Percentiles rank a stretch among this genome's conserved stretches.
These are phyloP conservation scores for Orbilia javanica DNA, from an alignment of 2,329 filamentous ascomycete genomes.

Conservation along the genomic window DNA sequence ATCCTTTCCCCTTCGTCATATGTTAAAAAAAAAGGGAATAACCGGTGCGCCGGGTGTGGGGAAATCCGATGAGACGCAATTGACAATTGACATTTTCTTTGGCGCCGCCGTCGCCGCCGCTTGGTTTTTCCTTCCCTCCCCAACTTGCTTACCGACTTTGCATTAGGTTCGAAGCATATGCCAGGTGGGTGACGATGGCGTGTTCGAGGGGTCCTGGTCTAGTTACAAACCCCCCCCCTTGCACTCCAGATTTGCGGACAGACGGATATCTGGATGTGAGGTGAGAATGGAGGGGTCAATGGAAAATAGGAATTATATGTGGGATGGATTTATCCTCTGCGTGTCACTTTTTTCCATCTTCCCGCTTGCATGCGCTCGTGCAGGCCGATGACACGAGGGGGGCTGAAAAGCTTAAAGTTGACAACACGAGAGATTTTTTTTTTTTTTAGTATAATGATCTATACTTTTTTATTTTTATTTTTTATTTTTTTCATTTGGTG, in stretches of 20 bases:
- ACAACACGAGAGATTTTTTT: no score
- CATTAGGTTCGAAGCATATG: neutral
- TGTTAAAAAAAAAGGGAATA: conserved; percentile 13
- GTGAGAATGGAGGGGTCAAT: conserved; percentile 11
- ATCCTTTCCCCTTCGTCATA: conserved; percentile 3
- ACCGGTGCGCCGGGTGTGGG: conserved; percentile 26
- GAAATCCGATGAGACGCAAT: conserved; percentile 11
- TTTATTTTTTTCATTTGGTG: neutral
- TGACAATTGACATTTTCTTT: neutral
- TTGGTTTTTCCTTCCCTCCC: neutral
- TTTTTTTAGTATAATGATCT: no score
- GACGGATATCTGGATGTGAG: conserved; percentile 5
- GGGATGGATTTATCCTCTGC: neutral
- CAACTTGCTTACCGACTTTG: neutral
- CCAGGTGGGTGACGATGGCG: conserved; percentile 16
- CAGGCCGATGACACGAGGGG: neutral
- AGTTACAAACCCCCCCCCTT: neutral
- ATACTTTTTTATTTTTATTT: no score
- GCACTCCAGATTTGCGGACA: conserved; percentile 19
- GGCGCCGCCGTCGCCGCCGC: neutral
- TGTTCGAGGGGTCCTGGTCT: neutral
- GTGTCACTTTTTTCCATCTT: conserved; percentile 16
- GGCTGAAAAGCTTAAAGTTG: conserved; percentile 7
- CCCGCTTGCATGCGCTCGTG: conserved; percentile 8
- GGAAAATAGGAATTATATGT: neutral